phyloP scores from a whole-genome alignment of 306 rosid species.

The Gleditsia sinensis region DNA sequence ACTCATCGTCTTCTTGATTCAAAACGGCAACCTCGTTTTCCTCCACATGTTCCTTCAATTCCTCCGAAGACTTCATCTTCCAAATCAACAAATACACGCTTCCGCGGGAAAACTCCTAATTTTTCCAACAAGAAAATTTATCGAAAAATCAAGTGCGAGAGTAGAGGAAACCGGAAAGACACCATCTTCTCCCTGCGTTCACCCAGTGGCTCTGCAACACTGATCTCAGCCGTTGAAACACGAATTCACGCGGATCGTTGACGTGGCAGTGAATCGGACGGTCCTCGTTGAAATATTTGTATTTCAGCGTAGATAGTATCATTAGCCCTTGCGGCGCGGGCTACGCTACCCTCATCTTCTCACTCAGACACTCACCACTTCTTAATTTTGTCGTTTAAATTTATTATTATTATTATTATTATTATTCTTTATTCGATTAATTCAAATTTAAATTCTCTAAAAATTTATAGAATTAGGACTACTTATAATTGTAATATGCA shows the following conservation, averaged over 20 bases:
- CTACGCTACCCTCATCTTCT: not conserved
- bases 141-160: constrained; percentile 31
- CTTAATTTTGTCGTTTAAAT: not conserved
- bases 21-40: constrained; percentile 45
- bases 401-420: not conserved
- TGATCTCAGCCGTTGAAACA: constrained; percentile 62
- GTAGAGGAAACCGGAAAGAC: constrained; percentile 36
- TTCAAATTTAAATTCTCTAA: too few relatives aligned
- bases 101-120: constrained; percentile 1
- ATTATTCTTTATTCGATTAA: too few relatives aligned
- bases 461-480: too few relatives aligned
- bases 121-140: constrained; percentile 12
- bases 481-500: too few relatives aligned
- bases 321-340: constrained; percentile 61
- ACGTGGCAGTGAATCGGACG: constrained; percentile 64
- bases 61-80: constrained; percentile 64
- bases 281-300: constrained; percentile 34
- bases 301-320: constrained; percentile 27
- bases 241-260: constrained; percentile 55
- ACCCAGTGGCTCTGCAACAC: constrained; percentile 61
- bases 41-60: constrained; percentile 49
- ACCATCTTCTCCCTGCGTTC: constrained; percentile 59
- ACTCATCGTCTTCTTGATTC: constrained; percentile 43
- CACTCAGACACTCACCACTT: constrained; percentile 25
- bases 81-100: constrained; percentile 11